phyloP scores from a whole-genome alignment of 2,329 filamentous ascomycete genomes.

The Claviceps fusiformis region DNA sequence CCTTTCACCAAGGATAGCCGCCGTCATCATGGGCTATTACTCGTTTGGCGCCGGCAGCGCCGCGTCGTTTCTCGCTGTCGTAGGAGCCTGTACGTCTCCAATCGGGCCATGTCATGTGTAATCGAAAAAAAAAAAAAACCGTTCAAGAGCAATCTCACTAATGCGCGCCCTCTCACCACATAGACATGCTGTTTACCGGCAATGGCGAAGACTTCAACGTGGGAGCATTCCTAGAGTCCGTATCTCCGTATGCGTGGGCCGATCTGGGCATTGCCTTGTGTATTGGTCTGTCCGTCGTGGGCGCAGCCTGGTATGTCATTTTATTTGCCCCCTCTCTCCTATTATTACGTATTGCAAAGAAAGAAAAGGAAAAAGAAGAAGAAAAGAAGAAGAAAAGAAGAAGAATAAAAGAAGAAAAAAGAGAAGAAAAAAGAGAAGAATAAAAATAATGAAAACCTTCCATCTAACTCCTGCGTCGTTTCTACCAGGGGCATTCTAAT shows the following conservation, averaged over 20 bases:
- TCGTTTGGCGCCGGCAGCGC: slow-evolving; percentile 56
- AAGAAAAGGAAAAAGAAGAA: too few species aligned
- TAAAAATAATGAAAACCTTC: not conserved
- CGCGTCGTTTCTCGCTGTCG: slow-evolving; percentile 53
- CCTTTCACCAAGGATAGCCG: not conserved
- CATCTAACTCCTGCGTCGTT: not conserved
- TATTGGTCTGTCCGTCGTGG: slow-evolving; percentile 90
- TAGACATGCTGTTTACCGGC: slow-evolving; percentile 98
- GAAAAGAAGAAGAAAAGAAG: too few species aligned
- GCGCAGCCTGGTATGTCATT: slow-evolving; percentile 75
- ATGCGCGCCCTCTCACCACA: slow-evolving; percentile 7
- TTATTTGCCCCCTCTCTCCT: not conserved
- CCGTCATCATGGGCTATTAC: slow-evolving; percentile 53
- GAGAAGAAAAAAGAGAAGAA: not conserved
- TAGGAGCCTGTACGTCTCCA: slow-evolving; percentile 59
- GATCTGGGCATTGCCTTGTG: slow-evolving; percentile 82
- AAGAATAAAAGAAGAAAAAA: not conserved
- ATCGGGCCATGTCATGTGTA: not conserved
- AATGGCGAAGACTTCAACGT: slow-evolving; percentile 96
- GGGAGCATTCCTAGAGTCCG: slow-evolving; percentile 83
- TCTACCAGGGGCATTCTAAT: slow-evolving; percentile 86
- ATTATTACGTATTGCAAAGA: too few species aligned
- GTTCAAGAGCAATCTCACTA: not conserved
- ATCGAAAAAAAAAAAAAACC: not conserved
- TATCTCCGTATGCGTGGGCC: slow-evolving; percentile 92